phyloP scores from a whole-genome alignment of 768 basidiomycete species.

The Collybia nuda region DNA sequence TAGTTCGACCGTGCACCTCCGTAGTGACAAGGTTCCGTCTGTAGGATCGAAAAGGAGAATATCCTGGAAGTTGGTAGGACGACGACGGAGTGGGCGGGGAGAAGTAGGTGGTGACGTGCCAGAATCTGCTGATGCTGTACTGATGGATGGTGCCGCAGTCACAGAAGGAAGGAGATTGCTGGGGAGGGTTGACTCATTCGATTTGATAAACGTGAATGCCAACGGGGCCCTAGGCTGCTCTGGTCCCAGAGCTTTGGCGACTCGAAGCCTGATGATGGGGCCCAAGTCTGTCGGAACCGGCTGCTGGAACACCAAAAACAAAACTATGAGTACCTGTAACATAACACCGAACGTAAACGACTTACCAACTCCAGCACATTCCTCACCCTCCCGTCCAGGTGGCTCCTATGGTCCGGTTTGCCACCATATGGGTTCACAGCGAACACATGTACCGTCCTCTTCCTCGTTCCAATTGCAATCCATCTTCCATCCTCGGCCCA shows the following conservation, averaged over 20 bases:
- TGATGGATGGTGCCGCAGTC: slow-evolving; percentile 8
- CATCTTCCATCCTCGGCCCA: slow-evolving; percentile 64
- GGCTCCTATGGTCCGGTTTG: slow-evolving; percentile 57
- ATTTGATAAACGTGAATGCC: slow-evolving; percentile 55
- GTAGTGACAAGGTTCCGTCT: slow-evolving; percentile 54
- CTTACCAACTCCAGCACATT: slow-evolving; percentile 51
- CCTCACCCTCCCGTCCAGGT: slow-evolving; percentile 55
- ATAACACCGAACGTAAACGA: slow-evolving; percentile 9
- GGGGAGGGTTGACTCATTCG: slow-evolving; percentile 33
- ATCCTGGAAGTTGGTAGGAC: slow-evolving; percentile 57
- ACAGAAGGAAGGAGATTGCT: slow-evolving; percentile 32
- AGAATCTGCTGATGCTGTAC: slow-evolving; percentile 16
- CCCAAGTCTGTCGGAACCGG: slow-evolving; percentile 51
- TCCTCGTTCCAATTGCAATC: slow-evolving; percentile 66
- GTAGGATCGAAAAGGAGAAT: slow-evolving; percentile 65
- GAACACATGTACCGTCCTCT: slow-evolving; percentile 70
- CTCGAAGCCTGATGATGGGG: slow-evolving; percentile 57
- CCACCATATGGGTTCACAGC: slow-evolving; percentile 79
- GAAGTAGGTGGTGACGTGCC: slow-evolving; percentile 18
- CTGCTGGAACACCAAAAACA: slow-evolving; percentile 32
- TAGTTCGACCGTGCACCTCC: slow-evolving; percentile 50
- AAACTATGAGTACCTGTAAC: not conserved
- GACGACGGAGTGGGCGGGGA: slow-evolving; percentile 12
- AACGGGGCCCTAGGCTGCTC: slow-evolving; percentile 38
- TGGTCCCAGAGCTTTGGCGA: slow-evolving; percentile 21